phyloP scores from a whole-genome alignment of 2,329 filamentous ascomycete genomes.

The Drechslerella stenobrocha region DNA sequence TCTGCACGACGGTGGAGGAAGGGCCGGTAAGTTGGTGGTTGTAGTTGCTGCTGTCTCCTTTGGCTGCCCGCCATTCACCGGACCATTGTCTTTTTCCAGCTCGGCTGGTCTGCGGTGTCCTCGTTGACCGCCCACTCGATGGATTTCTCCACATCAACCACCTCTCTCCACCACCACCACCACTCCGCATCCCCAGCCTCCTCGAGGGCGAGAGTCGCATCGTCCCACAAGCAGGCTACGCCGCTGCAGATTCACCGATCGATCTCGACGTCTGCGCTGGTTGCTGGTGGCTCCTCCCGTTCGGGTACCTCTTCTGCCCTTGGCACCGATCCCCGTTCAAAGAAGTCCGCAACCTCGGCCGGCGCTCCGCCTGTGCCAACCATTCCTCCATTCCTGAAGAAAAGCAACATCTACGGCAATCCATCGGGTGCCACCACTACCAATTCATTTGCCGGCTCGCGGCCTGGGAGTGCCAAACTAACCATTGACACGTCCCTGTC shows the following conservation, averaged over 20 bases:
- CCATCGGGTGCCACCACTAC: background rate
- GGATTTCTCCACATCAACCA: constrained; percentile 47
- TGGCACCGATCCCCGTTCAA: constrained; percentile 25
- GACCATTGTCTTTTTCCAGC: constrained; percentile 24
- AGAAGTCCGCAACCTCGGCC: constrained; percentile 20
- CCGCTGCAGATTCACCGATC: constrained; percentile 43
- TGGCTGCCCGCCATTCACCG: constrained; percentile 29
- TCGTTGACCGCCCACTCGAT: constrained; percentile 19
- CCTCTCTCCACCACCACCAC: constrained; percentile 22
- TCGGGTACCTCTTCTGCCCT: constrained; percentile 12
- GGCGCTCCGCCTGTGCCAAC: constrained; percentile 42
- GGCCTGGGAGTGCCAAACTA: constrained; percentile 42
- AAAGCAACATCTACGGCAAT: constrained; percentile 16
- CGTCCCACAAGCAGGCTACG: constrained; percentile 29
- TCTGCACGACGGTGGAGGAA: background rate
- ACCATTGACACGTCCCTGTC: constrained; percentile 46
- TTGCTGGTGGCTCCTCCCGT: constrained; percentile 21
- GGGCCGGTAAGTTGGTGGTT: background rate
- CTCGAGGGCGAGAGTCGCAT: constrained; percentile 22
- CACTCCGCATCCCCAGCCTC: constrained; percentile 36
- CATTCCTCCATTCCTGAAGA: constrained; percentile 38
- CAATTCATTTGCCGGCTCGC: constrained; percentile 42
- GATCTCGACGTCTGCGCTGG: constrained; percentile 37
- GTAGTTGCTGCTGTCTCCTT: constrained; percentile 6
- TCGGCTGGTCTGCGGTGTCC: constrained; percentile 9